These are phyloP conservation scores for Fimicolochytrium jonesii DNA, from an alignment of 192 early-diverging fungal species.

Conservation along the genomic window DNA sequence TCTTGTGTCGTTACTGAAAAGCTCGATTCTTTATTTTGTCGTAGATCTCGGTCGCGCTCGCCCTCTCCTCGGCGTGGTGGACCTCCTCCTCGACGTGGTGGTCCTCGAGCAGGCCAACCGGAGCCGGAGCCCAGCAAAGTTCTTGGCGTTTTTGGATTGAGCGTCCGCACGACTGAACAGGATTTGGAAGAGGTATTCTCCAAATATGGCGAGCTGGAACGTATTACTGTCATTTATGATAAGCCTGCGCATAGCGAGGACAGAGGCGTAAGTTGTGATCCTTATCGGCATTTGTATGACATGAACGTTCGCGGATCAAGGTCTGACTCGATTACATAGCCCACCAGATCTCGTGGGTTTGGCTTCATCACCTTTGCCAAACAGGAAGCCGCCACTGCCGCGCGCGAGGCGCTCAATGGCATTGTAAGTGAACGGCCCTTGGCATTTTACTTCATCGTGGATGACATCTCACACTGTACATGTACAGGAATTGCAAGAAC, in stretches of 20 bases:
- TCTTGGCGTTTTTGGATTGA: slow-evolving; percentile 70
- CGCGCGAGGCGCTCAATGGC: slow-evolving; percentile 57
- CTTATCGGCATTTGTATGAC: slow-evolving; percentile 1
- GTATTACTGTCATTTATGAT: slow-evolving; percentile 60
- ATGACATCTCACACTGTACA: no score
- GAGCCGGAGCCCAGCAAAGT: slow-evolving; percentile 42
- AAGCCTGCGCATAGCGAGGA: slow-evolving; percentile 24
- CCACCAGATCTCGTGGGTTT: slow-evolving; percentile 61
- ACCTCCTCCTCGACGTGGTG: background rate
- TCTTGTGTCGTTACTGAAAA: background rate
- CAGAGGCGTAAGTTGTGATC: background rate
- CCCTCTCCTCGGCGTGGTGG: background rate
- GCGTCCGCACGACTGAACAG: slow-evolving; percentile 49
- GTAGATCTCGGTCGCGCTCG: background rate
- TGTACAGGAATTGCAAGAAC: slow-evolving; percentile 51
- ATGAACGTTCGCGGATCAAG: background rate
- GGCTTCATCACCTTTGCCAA: slow-evolving; percentile 61
- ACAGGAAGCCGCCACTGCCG: slow-evolving; percentile 46
- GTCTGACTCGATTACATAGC: slow-evolving; percentile 32
- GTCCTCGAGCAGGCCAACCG: background rate
- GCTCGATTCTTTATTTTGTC: background rate
- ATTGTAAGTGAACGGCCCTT: slow-evolving; percentile 48
- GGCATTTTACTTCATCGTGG: no score
- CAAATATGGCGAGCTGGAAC: slow-evolving; percentile 53
- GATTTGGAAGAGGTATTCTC: slow-evolving; percentile 60